Evolutionary conservation across 441 rosid species (phyloP).

Genomic region (Erodium moschatum): DNA sequence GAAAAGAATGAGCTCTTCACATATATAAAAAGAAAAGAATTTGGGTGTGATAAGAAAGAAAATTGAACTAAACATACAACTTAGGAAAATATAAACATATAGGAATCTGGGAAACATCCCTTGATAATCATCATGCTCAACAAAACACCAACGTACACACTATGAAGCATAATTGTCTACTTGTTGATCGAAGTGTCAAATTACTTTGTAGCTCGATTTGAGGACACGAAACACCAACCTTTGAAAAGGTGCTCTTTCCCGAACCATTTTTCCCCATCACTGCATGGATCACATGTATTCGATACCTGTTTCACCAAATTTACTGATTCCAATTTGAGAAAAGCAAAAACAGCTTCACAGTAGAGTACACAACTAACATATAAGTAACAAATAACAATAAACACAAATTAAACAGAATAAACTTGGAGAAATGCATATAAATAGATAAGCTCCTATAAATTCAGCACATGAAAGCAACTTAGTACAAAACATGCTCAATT

Average conservation of each 20-base stretch:
- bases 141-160: neutral
- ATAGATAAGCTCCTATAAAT: too few species aligned
- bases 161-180: neutral
- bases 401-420: neutral
- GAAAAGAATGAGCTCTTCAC: neutral
- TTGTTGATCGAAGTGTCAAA: neutral
- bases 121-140: neutral
- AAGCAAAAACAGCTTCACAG: too few species aligned
- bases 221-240: slow-evolving; percentile 36
- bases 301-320: neutral
- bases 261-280: slow-evolving; percentile 97
- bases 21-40: neutral
- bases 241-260: slow-evolving; percentile 90
- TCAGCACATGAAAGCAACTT: neutral
- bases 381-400: too few species aligned
- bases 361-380: neutral
- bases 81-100: neutral
- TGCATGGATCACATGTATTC: slow-evolving; percentile 42
- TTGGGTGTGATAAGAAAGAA: neutral
- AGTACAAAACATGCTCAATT: neutral
- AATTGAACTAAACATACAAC: neutral
- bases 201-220: neutral
- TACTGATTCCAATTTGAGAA: neutral
- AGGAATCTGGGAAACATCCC: neutral
- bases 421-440: too few species aligned